Base-by-base conservation (phyloP, 2,329 filamentous ascomycete genomes). In the Alternaria sp. region DNA sequence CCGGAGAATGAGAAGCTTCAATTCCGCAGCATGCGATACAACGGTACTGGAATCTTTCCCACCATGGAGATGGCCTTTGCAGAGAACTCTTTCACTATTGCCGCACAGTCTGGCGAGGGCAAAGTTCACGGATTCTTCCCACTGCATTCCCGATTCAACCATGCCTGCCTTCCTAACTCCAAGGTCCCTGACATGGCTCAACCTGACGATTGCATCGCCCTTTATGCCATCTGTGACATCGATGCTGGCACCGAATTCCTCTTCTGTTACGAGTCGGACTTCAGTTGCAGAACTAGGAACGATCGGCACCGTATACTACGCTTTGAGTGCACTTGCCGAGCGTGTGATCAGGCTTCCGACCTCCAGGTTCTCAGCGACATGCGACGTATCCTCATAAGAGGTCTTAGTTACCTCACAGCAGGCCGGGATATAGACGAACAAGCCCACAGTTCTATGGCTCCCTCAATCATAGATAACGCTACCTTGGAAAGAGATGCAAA, bases 311-410 rank as follows among this genome's bases (percentile, higher is more conserved):
- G 26, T 28, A 55, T 51, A 42, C 40, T 42, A 5, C 40, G 24
- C 23, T 42, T 42, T n/a, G 24, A 42, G 40, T 42, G 44, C 26
- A 39, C 51, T n/a, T 58, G 50, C 41, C 49, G 24, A 14, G 42
- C 42, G 13, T 21, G 28, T 31, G 10, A 49, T 33, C 14, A 39
- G 29, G 9, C 21, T 33, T 26, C 23, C 14, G 7, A 24, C 23
- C 50, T 58, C 28, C 54, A 58, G 10, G 29, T 34, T 17, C 37
- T 58, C 33, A 61, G 58, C 39, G 55, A 61, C 17, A 59, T 59
- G 54, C 49, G 50, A 31, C 55, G 58, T 2, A 51, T 41, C n/a
- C n/a, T 48, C 8, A 21, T n/a, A n/a, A 48, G 44, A 34, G 44
- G 44, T 24, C 44, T 48, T n/a, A 7, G 23, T 9, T 34, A 34